Evolutionary conservation across 192 early-diverging fungal species (phyloP), one percentile per base, ranked within the genome.

Genomic region (Dissophora ornata): DNA sequence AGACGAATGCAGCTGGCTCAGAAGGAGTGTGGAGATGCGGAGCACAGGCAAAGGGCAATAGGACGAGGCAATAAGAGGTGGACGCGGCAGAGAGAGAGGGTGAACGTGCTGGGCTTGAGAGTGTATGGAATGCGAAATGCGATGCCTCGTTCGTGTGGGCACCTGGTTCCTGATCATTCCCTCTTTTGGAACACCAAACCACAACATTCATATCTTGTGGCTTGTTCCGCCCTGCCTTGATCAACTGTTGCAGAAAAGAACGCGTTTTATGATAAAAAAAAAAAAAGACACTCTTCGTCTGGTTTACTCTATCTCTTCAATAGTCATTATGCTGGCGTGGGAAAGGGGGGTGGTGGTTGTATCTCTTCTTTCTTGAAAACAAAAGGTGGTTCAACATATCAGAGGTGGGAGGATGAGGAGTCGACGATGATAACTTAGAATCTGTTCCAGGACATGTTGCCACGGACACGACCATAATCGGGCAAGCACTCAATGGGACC

Each of bases 401-500:
- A 38, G 13, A 13, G 36, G 36, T 6, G 36, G 13, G 36, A 38
- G 36, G 6, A 38, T 9, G 36, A 38, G 36, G 36, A 38, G 6
- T 9, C 7, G 36, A 38, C 13, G 36, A 6, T 38, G 6, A 84
- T 98, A 50, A 42, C 24, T 87, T 85, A 90, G 61, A 86, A 89
- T 56, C 90, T 82, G 84, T 89, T 90, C 84, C 86, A 89, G 68
- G 89, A 87, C 94, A 96, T 97, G 81, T 86, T 89, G 29, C 90
- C 88, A 69, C 96, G 90, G 69, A 97, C 88, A 58, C 93, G 87
- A 79, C 88, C 90, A 82, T 91, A 97, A 82, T 98, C 94, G 33
- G 92, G 88, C 88, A 98, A 84, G 60, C 88, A 84, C 80, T 96
- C 95, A 68, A 97, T 87, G 51, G 95, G 88, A 32, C 97, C 97